phyloP scores from a whole-genome alignment of 352 stramenopile genomes.

The Pythium aquatile region DNA sequence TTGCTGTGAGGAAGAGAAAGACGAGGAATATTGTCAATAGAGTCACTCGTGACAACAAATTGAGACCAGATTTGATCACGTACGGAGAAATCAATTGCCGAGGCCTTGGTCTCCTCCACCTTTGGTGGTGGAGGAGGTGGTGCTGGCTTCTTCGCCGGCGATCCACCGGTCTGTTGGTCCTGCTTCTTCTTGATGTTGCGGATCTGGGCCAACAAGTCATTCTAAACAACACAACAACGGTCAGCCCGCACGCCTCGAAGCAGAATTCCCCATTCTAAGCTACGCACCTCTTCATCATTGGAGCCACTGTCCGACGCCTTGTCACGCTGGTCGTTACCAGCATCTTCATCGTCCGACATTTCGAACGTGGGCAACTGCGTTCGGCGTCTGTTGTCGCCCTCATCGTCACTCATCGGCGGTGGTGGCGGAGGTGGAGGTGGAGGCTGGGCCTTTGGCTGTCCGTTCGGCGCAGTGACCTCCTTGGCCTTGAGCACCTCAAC shows the following conservation, averaged over 20 bases:
- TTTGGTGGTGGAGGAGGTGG: conserved; percentile 31
- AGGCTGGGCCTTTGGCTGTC: conserved; percentile 29
- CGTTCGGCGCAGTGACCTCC: conserved; percentile 55
- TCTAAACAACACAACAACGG: conserved; percentile 28
- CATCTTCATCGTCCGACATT: conserved; percentile 83
- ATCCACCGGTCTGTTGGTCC: conserved; percentile 34
- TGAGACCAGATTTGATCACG: not conserved
- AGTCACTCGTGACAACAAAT: not conserved
- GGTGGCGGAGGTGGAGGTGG: conserved; percentile 32
- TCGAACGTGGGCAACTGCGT: conserved; percentile 64
- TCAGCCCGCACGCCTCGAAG: conserved; percentile 6
- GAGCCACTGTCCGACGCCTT: conserved; percentile 55
- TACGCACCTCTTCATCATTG: conserved; percentile 62
- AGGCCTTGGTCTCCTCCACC: conserved; percentile 49
- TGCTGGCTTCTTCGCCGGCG: conserved; percentile 10
- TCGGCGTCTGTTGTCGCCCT: conserved; percentile 20
- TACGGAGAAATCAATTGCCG: conserved; percentile 58
- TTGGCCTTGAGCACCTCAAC: conserved; percentile 77
- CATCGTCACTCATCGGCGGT: conserved; percentile 18
- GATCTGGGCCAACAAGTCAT: conserved; percentile 77
- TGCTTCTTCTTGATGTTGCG: conserved; percentile 84
- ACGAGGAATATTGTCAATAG: not conserved
- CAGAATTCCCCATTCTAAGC: not conserved
- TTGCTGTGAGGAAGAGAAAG: conserved; percentile 42
- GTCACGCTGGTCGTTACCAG: conserved; percentile 36